These are phyloP conservation scores for Trifolium dubium DNA, from an alignment of 306 rosid species.

Conservation along the genomic window DNA sequence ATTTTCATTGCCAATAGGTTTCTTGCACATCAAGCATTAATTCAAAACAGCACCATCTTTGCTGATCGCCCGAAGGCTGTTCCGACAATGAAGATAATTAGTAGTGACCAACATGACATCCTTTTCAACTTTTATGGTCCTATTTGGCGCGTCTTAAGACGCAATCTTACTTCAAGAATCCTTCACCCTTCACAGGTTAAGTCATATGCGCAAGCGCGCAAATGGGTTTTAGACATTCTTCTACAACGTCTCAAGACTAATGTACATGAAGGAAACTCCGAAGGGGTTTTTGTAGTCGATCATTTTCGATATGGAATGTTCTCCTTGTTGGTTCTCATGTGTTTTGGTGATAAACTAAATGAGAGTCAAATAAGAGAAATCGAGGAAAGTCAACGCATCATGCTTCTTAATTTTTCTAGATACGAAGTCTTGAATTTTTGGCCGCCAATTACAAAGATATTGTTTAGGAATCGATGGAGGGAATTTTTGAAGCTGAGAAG, in stretches of 20 bases:
- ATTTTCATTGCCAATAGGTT: conserved; percentile 45
- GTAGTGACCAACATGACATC: conserved; percentile 47
- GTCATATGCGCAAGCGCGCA: conserved; percentile 47
- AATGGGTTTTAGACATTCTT: conserved; percentile 45
- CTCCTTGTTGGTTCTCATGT: conserved; percentile 45
- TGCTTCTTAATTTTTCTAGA: conserved; percentile 36
- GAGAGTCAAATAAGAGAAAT: conserved; percentile 48
- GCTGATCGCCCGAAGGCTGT: conserved; percentile 44
- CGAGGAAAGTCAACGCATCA: conserved; percentile 36
- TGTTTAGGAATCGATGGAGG: conserved; percentile 45
- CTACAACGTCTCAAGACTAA: conserved; percentile 18
- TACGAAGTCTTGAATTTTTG: conserved; percentile 45
- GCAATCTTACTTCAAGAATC: conserved; percentile 51
- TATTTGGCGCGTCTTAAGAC: conserved; percentile 46
- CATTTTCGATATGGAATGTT: conserved; percentile 53
- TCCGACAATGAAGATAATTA: conserved; percentile 32
- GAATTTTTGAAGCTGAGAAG: conserved; percentile 39
- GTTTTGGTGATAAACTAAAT: conserved; percentile 50
- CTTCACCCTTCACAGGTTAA: conserved; percentile 44
- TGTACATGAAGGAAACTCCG: background rate
- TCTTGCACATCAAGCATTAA: conserved; percentile 49
- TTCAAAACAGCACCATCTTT: conserved; percentile 43
- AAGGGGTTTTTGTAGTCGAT: background rate
- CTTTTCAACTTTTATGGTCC: conserved; percentile 47
- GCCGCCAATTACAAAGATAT: conserved; percentile 37